Percentiles rank a stretch among this genome's conserved stretches.
Conservation (phyloP, 2,329 filamentous ascomycete species). For the Reticulascus tulasneorum region DNA sequence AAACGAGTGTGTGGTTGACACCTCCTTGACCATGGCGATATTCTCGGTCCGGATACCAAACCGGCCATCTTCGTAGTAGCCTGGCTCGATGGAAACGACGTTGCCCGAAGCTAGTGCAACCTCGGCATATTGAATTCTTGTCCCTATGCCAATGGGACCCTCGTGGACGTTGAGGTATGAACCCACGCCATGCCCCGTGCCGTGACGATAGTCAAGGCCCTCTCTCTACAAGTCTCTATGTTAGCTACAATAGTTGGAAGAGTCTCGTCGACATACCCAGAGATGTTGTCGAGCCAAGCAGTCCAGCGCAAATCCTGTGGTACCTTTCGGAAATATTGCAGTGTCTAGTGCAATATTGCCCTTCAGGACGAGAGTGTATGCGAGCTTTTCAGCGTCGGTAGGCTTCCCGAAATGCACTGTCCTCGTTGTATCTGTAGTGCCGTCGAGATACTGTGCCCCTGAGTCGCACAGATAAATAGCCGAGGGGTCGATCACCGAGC, state of each 20-base stretch:
- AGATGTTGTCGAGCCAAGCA: slow-evolving; percentile 83
- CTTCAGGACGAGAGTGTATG: slow-evolving; percentile 92
- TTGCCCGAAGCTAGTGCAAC: slow-evolving; percentile 88
- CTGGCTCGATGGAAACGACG: slow-evolving; percentile 92
- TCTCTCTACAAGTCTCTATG: slow-evolving; percentile 43
- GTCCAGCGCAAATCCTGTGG: slow-evolving; percentile 89
- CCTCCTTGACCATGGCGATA: slow-evolving; percentile 83
- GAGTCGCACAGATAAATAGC: slow-evolving; percentile 95
- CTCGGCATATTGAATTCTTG: slow-evolving; percentile 84
- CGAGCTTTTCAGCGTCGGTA: slow-evolving; percentile 75
- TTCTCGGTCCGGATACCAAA: slow-evolving; percentile 98
- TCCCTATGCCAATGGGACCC: slow-evolving; percentile 93
- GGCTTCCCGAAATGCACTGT: slow-evolving; percentile 90
- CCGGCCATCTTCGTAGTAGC: slow-evolving; percentile 92
- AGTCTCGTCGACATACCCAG: slow-evolving; percentile 56
- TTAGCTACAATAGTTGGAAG: slow-evolving; percentile 14
- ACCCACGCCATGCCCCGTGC: slow-evolving; percentile 92
- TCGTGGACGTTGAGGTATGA: slow-evolving; percentile 97
- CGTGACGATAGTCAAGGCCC: slow-evolving; percentile 92
- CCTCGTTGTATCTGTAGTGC: slow-evolving; percentile 92
- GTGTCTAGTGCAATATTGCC: slow-evolving; percentile 86
- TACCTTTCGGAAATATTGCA: slow-evolving; percentile 89
- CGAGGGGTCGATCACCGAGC: slow-evolving; percentile 76
- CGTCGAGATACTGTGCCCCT: slow-evolving; percentile 92
- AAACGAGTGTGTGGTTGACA: slow-evolving; percentile 81